Conservation (phyloP, 2,329 filamentous ascomycete species). For the Beauveria sp. region DNA sequence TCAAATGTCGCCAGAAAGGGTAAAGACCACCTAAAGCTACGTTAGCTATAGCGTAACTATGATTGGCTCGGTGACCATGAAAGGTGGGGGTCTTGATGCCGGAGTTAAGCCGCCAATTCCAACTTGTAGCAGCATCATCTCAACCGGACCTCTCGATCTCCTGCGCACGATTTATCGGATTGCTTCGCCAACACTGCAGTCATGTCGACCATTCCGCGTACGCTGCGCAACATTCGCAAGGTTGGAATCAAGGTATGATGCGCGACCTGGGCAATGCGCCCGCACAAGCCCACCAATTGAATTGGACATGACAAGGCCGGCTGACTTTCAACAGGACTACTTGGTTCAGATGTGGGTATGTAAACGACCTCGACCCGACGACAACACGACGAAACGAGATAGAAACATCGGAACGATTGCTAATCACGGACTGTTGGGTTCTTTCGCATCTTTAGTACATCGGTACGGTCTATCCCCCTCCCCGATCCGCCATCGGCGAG, state of each 20-base stretch:
- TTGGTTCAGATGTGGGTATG: constrained; percentile 88
- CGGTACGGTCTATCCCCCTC: constrained; percentile 29
- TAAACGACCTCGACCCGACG: constrained; percentile 22
- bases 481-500: neutral
- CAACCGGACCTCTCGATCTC: constrained; percentile 12
- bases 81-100: constrained; percentile 12
- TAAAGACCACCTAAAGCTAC: neutral
- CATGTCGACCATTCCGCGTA: constrained; percentile 91
- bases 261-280: neutral
- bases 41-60: neutral
- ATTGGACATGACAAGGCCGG: neutral
- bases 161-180: constrained; percentile 16
- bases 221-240: constrained; percentile 76
- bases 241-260: constrained; percentile 73
- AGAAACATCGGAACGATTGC: neutral
- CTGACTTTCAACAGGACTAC: constrained; percentile 57
- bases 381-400: constrained; percentile 16
- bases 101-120: constrained; percentile 25
- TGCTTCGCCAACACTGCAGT: constrained; percentile 27
- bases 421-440: neutral
- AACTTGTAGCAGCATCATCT: constrained; percentile 14
- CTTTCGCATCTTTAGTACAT: constrained; percentile 40
- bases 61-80: neutral
- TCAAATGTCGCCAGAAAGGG: neutral
- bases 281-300: neutral